Base-by-base conservation (phyloP, 495 filamentous ascomycete species). In the Pseudomonodictys pantanalensis region DNA sequence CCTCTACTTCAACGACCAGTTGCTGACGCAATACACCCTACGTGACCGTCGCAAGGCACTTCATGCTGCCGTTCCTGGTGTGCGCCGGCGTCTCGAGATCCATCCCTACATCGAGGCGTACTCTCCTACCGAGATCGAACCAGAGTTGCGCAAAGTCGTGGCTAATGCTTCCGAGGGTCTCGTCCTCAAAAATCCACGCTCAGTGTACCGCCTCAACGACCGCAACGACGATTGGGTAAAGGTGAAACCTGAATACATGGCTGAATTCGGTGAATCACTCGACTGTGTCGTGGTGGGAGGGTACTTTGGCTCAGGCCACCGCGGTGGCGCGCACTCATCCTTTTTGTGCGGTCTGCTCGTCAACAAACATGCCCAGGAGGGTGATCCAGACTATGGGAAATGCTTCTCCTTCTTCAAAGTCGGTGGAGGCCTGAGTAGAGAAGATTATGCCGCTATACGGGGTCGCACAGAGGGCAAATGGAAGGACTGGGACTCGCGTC, bases 171-270 rank as follows among this genome's bases (percentile, higher is more conserved):
- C 88, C 2, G 93, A 98, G 71, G 93, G 93, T 3, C 76, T 98
- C 6, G 91, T 98, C 0, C 75, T 98, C 55, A 98, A 98, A 75
- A 97, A 96, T 66, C 93, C 93, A 4, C 79, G 87, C 11, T 93
- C 91, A 2, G 76, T 81, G 46, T 98, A 98, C 69, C 82, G 85
- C 24, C 77, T 96, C 28, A 96, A 96, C 71, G 88, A 91, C 62
- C 88, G 93, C 26, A 93, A 93, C 68, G 90, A 97, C 66, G 88
- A 95, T 76, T 98, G 93, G 93, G 89, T 97, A 78, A 98, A 98
- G 71, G 91, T 98, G 18, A 98, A 98, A 70, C 93, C 93, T 4
- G 93, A 98, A 58, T 98, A 98, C 73, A 97, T 98, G 93, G 86
- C 84, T 23, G 93, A 96, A 62, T 97, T 92, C 69, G 93, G 93